Conservation (phyloP, 2,329 filamentous ascomycete species). For the Nemania diffusa region DNA sequence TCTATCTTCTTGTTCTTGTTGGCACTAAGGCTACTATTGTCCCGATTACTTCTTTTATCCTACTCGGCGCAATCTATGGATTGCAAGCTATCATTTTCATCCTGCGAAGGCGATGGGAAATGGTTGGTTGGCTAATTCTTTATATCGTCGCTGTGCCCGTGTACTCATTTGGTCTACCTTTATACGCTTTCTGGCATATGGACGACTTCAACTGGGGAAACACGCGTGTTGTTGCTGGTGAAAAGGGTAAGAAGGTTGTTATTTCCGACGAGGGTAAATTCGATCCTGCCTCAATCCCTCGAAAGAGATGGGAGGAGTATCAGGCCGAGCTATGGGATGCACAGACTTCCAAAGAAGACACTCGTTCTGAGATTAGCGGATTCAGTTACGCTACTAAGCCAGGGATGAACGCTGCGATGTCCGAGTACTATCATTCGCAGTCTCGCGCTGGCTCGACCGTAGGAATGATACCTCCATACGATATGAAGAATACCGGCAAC, state of each 20-base stretch:
- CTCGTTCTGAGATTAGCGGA: constrained; percentile 88
- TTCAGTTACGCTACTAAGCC: constrained; percentile 93
- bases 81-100: constrained; percentile 98
- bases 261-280: constrained; percentile 98
- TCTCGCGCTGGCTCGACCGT: constrained; percentile 67
- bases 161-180: constrained; percentile 87
- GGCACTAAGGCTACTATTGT: constrained; percentile 70
- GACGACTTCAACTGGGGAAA: constrained; percentile 99
- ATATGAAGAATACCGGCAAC: constrained; percentile 55
- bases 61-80: constrained; percentile 96
- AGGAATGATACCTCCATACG: constrained; percentile 58
- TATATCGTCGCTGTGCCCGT: constrained; percentile 92
- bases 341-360: constrained; percentile 83
- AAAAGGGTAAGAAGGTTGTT: constrained; percentile 90
- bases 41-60: constrained; percentile 86
- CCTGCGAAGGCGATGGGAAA: constrained; percentile 95
- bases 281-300: constrained; percentile 89
- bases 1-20: constrained; percentile 85
- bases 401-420: constrained; percentile 62
- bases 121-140: constrained; percentile 99
- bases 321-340: constrained; percentile 98
- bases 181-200: constrained; percentile 99
- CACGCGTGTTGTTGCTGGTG: constrained; percentile 94
- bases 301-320: constrained; percentile 99
- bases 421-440: constrained; percentile 73